Evolutionary conservation across 805 yeast genomes (phyloP).

Genomic region (Metahyphopichia silvanorum): DNA sequence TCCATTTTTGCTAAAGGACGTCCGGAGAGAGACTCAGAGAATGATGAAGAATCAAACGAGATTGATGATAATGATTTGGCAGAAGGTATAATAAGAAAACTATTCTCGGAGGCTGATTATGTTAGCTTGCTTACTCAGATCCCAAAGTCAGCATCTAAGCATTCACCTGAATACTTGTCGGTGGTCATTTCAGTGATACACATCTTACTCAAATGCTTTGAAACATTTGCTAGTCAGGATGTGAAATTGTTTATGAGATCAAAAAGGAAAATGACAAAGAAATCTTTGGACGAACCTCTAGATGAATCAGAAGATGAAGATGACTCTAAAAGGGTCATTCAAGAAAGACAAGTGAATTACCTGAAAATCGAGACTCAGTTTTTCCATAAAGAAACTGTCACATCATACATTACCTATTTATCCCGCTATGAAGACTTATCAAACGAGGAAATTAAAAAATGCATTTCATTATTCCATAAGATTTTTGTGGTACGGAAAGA

Average conservation of each 20-base stretch:
- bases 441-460: slow-evolving; percentile 57
- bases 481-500: slow-evolving; percentile 60
- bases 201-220: slow-evolving; percentile 63
- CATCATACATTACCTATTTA: slow-evolving; percentile 62
- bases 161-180: slow-evolving; percentile 59
- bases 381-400: slow-evolving; percentile 57
- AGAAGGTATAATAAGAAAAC: slow-evolving; percentile 56
- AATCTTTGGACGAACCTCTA: slow-evolving; percentile 17
- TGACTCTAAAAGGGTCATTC: slow-evolving; percentile 29
- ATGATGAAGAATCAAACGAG: slow-evolving; percentile 45
- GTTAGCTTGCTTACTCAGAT: slow-evolving; percentile 53
- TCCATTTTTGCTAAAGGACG: slow-evolving; percentile 34
- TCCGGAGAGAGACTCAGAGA: slow-evolving; percentile 21
- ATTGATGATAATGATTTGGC: slow-evolving; percentile 41
- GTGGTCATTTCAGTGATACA: slow-evolving; percentile 65
- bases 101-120: slow-evolving; percentile 67
- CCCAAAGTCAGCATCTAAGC: slow-evolving; percentile 61
- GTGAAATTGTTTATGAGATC: slow-evolving; percentile 46
- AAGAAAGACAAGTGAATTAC: slow-evolving; percentile 48
- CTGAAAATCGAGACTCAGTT: slow-evolving; percentile 40
- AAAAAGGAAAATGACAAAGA: slow-evolving; percentile 35
- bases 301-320: slow-evolving; percentile 36
- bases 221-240: slow-evolving; percentile 58
- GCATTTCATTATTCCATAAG: slow-evolving; percentile 68
- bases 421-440: slow-evolving; percentile 59